Conservation (phyloP, 129 eudicot species). For the Ambrosia artemisiifolia region DNA sequence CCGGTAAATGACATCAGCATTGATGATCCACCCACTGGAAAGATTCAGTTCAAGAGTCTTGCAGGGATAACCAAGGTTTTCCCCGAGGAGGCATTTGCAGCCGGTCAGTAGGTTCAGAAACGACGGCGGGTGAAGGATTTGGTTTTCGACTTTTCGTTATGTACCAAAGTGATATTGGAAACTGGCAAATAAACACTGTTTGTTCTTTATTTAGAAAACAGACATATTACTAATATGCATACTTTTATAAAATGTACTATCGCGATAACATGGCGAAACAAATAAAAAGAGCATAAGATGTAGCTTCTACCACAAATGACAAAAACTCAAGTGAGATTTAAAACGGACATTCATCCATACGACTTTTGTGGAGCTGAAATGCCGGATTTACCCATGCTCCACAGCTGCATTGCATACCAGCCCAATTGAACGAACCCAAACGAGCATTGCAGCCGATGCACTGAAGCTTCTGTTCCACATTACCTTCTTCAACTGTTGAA, state of each 20-base stretch:
- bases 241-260: not conserved
- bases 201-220: not conserved
- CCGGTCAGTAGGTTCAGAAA: conserved; percentile 41
- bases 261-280: not conserved
- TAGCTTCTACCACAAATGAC: not conserved
- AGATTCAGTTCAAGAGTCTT: conserved; percentile 68
- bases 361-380: conserved; percentile 79
- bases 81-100: conserved; percentile 63
- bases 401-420: conserved; percentile 89
- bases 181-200: conserved; percentile 18
- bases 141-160: conserved; percentile 7
- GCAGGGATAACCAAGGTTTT: conserved; percentile 67
- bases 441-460: conserved; percentile 82
- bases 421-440: conserved; percentile 78
- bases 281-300: not conserved
- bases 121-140: not conserved
- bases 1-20: conserved; percentile 63
- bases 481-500: conserved; percentile 69
- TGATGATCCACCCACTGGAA: conserved; percentile 63
- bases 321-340: conserved; percentile 3
- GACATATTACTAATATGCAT: not conserved
- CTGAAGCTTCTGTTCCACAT: conserved; percentile 64
- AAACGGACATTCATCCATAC: conserved; percentile 58
- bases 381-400: conserved; percentile 94
- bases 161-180: conserved; percentile 19